Percentiles rank a stretch among this genome's conserved stretches.
Conservation (phyloP, 2,329 filamentous ascomycete species). For the Capronia epimyces region DNA sequence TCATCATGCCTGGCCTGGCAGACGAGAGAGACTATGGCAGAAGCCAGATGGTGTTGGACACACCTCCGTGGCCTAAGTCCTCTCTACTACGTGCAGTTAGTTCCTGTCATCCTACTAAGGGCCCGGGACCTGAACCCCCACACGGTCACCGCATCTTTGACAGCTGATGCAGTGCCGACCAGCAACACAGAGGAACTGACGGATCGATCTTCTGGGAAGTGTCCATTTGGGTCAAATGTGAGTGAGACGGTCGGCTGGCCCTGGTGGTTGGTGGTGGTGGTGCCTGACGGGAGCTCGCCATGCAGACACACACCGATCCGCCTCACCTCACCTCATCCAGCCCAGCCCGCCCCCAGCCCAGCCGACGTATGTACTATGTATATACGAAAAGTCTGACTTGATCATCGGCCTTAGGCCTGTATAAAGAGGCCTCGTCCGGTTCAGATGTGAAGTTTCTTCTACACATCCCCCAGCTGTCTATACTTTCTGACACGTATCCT, state of each 20-base stretch:
- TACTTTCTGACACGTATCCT: not conserved
- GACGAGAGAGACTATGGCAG: too few species aligned
- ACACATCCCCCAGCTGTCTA: not conserved
- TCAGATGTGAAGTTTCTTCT: not conserved
- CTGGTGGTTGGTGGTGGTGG: not conserved
- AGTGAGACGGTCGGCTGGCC: conserved; percentile 7
- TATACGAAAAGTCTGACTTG: not conserved
- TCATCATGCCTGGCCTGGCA: conserved; percentile 4
- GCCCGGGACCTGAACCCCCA: too few species aligned
- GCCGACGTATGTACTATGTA: not conserved
- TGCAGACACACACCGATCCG: not conserved
- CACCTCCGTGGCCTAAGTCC: too few species aligned
- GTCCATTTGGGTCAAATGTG: conserved; percentile 4
- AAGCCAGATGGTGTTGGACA: too few species aligned
- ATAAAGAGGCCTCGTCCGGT: not conserved
- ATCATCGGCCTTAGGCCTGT: not conserved
- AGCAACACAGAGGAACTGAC: conserved; percentile 4
- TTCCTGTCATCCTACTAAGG: too few species aligned
- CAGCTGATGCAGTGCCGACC: conserved; percentile 7
- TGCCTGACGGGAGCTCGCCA: not conserved
- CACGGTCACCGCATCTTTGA: conserved; percentile 24
- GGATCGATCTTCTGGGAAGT: conserved; percentile 7
- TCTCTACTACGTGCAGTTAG: too few species aligned
- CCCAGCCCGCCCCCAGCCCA: not conserved
- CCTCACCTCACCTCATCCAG: too few species aligned